Percentiles rank a stretch among this genome's conserved stretches.
Evolutionary conservation across 805 yeast genomes (phyloP).

Genomic region (Saturnispora sanitii): DNA sequence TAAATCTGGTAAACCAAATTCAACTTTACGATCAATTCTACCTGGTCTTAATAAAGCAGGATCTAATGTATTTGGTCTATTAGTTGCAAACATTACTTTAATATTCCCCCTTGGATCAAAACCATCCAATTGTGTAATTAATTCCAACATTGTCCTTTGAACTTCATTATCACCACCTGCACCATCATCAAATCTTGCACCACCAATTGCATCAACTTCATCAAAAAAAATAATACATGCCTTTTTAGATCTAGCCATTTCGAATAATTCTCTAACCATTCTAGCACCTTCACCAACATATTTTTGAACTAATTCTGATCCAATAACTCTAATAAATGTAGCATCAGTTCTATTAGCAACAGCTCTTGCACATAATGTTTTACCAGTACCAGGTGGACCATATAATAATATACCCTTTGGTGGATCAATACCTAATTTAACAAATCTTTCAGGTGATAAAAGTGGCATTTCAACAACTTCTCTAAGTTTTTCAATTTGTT

Average conservation of each 20-base stretch:
- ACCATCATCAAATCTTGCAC: constrained; percentile 99
- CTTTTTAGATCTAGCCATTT: constrained; percentile 97
- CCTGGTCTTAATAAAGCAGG: constrained; percentile 98
- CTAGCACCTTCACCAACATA: constrained; percentile 99
- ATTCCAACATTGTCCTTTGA: constrained; percentile 97
- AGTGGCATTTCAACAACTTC: constrained; percentile 94
- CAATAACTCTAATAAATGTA: constrained; percentile 95
- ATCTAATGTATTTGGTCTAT: constrained; percentile 94
- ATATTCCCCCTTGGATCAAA: constrained; percentile 98
- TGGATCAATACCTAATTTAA: constrained; percentile 94
- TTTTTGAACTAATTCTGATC: constrained; percentile 95
- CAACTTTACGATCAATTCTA: constrained; percentile 97
- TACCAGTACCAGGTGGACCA: constrained; percentile 99
- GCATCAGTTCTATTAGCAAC: constrained; percentile 99
- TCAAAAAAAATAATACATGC: constrained; percentile 98
- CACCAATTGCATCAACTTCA: constrained; percentile 98
- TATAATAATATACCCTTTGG: constrained; percentile 95
- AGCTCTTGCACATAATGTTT: constrained; percentile 96
- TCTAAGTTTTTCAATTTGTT: constrained; percentile 91
- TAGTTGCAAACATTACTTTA: constrained; percentile 98
- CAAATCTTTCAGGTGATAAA: constrained; percentile 93
- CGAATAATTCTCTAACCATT: constrained; percentile 97
- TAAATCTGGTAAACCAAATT: constrained; percentile 89
- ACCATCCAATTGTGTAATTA: constrained; percentile 95
- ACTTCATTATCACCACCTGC: constrained; percentile 99